Evolutionary conservation across 106 monocot species (phyloP), one percentile per base, ranked within the genome.

Genomic region (Acanthochlamys bracteata): DNA sequence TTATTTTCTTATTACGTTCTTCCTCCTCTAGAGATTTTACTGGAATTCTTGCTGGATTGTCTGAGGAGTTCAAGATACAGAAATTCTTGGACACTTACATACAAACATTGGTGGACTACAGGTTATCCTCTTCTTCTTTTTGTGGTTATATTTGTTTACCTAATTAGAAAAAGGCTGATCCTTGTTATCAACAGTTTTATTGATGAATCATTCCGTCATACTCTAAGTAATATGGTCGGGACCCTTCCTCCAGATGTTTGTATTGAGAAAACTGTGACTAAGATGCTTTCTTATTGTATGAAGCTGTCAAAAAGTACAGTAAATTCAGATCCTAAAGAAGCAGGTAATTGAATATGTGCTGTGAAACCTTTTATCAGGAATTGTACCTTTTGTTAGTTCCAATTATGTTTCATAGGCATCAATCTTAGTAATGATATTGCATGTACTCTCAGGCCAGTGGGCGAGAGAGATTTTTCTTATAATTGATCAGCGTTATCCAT

Each of bases 21-120:
- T 19, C 24, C 45, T 69, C 45, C 42, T 64, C 7, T 69, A 95
- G 95, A 82, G 90, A 96, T 66, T 72, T 96, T 74, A 16, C 79
- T 71, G 87, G 67, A 33, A 51, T 96, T 52, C 82, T 96, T 64
- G 71, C 69, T 64, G 80, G 78, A 59, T 72, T 96, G 59, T 88
- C 78, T 4, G 59, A 68, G 43, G 87, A 87, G 53, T 90, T 84
- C 67, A 84, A 91, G 63, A 83, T 88, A 46, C 73, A 80, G 55
- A 85, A 75, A 39, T 96, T 96, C 62, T 59, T 85, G 10, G 43
- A 58, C 40, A 63, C 81, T 74, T 90, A 80, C 62, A 8, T 90
- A 21, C 84, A 88, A 63, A 66, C 88, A 43, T 71, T 88, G 56
- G 57, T 83, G 69, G 80, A 80, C 25, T 69, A 60, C 71, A 85